These are phyloP conservation scores for Aaosphaeria arxii DNA, from an alignment of 2,329 filamentous ascomycete genomes.

Conservation along the genomic window DNA sequence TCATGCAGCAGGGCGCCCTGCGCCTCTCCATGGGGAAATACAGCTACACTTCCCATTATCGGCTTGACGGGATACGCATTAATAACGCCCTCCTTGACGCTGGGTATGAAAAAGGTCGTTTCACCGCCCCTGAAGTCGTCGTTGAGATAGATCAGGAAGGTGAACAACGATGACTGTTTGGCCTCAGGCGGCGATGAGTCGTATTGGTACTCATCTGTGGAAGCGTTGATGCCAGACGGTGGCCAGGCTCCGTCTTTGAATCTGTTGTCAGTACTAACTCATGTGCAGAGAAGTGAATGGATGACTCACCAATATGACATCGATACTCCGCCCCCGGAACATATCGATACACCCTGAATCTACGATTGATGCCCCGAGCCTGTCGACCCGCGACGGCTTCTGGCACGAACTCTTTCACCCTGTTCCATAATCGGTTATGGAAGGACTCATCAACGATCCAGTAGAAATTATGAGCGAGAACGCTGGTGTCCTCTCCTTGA, in stretches of 20 bases:
- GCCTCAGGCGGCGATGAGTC: conserved; percentile 59
- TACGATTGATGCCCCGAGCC: too few relatives aligned
- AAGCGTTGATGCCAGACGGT: conserved; percentile 60
- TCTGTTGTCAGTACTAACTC: background rate
- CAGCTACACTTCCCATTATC: conserved; percentile 64
- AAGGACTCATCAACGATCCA: too few relatives aligned
- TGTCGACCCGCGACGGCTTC: too few relatives aligned
- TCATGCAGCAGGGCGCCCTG: conserved; percentile 66
- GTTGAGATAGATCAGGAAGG: conserved; percentile 67
- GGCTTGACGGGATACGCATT: conserved; percentile 69
- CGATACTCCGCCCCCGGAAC: conserved; percentile 53
- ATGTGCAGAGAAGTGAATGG: background rate
- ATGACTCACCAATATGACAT: conserved; percentile 53
- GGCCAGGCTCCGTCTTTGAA: conserved; percentile 65
- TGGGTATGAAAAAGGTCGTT: conserved; percentile 69
- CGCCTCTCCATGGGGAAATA: conserved; percentile 69
- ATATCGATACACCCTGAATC: too few relatives aligned
- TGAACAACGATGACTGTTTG: conserved; percentile 66
- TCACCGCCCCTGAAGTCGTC: conserved; percentile 71
- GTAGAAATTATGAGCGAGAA: too few relatives aligned
- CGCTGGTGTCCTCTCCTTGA: too few relatives aligned
- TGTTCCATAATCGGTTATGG: too few relatives aligned
- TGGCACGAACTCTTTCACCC: too few relatives aligned
- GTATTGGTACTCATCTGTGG: conserved; percentile 60
- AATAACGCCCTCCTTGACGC: conserved; percentile 60